phyloP scores from a whole-genome alignment of 352 stramenopile genomes.

The Phytophthora sp. region DNA sequence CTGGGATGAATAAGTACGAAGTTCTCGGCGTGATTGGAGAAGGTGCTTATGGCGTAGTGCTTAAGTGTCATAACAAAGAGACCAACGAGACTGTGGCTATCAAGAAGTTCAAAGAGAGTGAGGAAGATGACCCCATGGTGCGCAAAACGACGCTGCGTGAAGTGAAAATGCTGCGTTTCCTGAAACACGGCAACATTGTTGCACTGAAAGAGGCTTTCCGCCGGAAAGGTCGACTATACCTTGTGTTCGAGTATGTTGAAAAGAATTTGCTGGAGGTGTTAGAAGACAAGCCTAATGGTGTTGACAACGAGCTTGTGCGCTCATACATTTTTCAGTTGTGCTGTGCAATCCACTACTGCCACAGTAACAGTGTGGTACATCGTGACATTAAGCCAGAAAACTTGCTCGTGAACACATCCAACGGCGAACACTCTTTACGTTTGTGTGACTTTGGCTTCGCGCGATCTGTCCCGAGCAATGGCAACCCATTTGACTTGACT shows the following conservation, averaged over 20 bases:
- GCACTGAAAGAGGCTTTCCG: constrained; percentile 98
- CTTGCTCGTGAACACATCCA: constrained; percentile 95
- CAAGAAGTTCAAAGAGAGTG: constrained; percentile 98
- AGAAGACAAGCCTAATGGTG: constrained; percentile 89
- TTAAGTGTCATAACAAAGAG: constrained; percentile 95
- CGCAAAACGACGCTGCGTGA: constrained; percentile 95
- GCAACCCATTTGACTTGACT: constrained; percentile 94
- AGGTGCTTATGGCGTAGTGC: constrained; percentile 93
- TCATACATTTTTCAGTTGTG: constrained; percentile 99
- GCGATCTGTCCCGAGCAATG: constrained; percentile 76
- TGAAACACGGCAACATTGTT: constrained; percentile 99
- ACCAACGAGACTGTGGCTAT: constrained; percentile 98
- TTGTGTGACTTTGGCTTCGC: constrained; percentile 99
- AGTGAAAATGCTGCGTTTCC: constrained; percentile 98
- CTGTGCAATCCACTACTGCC: constrained; percentile 97
- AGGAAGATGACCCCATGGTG: constrained; percentile 92
- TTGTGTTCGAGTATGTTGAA: constrained; percentile 99
- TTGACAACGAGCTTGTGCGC: constrained; percentile 94
- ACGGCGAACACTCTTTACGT: constrained; percentile 95
- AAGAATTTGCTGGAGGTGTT: constrained; percentile 97
- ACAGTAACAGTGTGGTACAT: constrained; percentile 97
- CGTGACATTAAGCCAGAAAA: constrained; percentile 99
- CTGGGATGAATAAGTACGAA: constrained; percentile 94
- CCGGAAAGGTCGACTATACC: constrained; percentile 94
- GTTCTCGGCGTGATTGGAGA: constrained; percentile 94